Conservation (phyloP, 1,284 basidiomycete genomes). For the Sporisorium scitamineum region DNA sequence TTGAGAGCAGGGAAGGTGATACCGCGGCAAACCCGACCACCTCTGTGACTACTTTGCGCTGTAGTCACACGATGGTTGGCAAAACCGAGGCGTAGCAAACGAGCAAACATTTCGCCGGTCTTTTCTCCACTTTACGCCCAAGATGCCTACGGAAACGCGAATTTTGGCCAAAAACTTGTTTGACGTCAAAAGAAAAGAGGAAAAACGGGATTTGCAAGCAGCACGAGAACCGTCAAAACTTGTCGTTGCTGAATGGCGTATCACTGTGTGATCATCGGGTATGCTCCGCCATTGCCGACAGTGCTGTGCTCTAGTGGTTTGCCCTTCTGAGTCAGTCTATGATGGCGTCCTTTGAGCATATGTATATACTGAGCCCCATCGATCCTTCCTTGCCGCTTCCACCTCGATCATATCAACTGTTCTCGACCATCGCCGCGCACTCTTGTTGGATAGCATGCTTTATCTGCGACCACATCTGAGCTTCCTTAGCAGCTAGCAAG, state of each 20-base stretch:
- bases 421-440: neutral
- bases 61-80: neutral
- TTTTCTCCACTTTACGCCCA: constrained; percentile 36
- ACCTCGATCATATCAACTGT: neutral
- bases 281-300: constrained; percentile 11
- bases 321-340: neutral
- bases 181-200: too few species aligned
- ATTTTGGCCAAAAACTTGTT: neutral
- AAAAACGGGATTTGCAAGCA: neutral
- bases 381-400: neutral
- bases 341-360: neutral
- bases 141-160: neutral
- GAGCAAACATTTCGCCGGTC: constrained; percentile 18
- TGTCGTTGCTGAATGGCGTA: too few species aligned
- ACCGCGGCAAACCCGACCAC: constrained; percentile 23
- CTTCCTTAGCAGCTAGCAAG: neutral
- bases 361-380: neutral
- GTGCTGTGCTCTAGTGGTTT: too few species aligned
- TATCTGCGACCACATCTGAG: neutral
- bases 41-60: too few species aligned
- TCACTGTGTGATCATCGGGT: neutral
- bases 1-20: neutral
- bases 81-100: neutral
- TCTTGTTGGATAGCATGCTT: neutral
- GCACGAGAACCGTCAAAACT: neutral